Base-by-base conservation (phyloP, 2,329 filamentous ascomycete species). In the Helminthosporium solani region DNA sequence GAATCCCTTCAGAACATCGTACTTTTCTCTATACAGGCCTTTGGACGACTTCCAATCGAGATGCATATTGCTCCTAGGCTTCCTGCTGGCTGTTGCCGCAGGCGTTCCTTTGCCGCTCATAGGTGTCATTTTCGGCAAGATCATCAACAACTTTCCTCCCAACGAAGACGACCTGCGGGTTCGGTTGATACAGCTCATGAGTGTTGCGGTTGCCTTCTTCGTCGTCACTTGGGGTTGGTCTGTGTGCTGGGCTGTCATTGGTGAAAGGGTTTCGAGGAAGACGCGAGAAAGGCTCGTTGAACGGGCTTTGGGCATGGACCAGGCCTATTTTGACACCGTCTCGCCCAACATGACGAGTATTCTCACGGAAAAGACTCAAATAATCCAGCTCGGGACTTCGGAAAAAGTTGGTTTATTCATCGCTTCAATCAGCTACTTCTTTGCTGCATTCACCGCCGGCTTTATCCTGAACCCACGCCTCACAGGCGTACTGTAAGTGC, bases 71-170 rank as follows among this genome's bases (percentile, higher is more conserved):
- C 45, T 56, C 12, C 42, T 58, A 12, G 73, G 66, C 5, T 60
- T 70, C 14, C 7, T 72, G 5, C 61, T 70, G 18, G 76, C 81
- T 33, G 75, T 80, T 31, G 76, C 74, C 11, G 76, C 80, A 14
- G 82, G 82, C 33, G 71, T 81, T 6, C 82, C 82, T 1, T 79
- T 84, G 40, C 82, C 80, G 14, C 68, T 85, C n/a, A 81, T 85
- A 61, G 82, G 79, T 30, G 78, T 86, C 44, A 73, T 78, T 16
- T 73, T 78, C 35, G 74, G 74, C 28, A 68, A 74, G 42, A 73
- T 78, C 44, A 77, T 78, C 61, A 74, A 76, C 50, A 63, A 69
- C 19, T 79, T 79, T 21, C 77, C 76, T 28, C 77, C 76, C 1
- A 52, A 65, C 25, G 70, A 75, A 53, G 62, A 73, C 42, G 73